A percentile compares a stretch with the other conserved stretches of the same genome.
These are phyloP conservation scores for Aureobasidium leucospermi DNA, from an alignment of 2,329 filamentous ascomycete genomes.

Conservation along the genomic window DNA sequence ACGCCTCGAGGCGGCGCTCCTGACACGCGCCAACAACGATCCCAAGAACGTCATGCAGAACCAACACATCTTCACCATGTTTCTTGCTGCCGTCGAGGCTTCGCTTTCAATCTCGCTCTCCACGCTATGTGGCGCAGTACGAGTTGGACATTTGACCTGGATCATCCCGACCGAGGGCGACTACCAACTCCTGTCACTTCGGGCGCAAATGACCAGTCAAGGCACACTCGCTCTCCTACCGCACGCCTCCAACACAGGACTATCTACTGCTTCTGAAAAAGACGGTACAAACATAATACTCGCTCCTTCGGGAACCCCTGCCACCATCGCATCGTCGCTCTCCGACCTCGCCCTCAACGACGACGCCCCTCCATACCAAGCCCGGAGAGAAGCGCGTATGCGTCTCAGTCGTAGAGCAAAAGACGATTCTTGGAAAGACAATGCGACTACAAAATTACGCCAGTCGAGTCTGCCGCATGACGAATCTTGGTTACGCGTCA, in stretches of 20 bases:
- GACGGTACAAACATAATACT: neutral
- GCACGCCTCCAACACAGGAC: neutral
- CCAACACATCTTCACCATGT: slow-evolving; percentile 12
- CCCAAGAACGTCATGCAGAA: slow-evolving; percentile 4
- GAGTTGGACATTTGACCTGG: slow-evolving; percentile 9
- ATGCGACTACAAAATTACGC: neutral
- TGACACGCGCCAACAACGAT: slow-evolving; percentile 2
- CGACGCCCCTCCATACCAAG: neutral
- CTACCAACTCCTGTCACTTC: slow-evolving; percentile 5
- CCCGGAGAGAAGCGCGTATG: slow-evolving; percentile 6
- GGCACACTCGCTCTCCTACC: slow-evolving; percentile 11
- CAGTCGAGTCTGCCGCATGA: neutral
- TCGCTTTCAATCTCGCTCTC: slow-evolving; percentile 4
- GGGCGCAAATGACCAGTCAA: slow-evolving; percentile 9
- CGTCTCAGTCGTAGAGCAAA: slow-evolving; percentile 6
- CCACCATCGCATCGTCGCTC: neutral
- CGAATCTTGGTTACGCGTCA: neutral
- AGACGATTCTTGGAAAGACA: slow-evolving; percentile 3
- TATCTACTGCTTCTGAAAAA: neutral
- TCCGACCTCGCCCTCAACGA: neutral
- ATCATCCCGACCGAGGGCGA: neutral
- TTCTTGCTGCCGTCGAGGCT: slow-evolving; percentile 8
- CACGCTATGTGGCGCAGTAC: neutral
- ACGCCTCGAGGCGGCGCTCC: neutral
- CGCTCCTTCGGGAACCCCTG: slow-evolving; percentile 12